A percentile compares a stretch with the other conserved stretches of the same genome.
Conservation (phyloP, 225 moss, liverwort and hornwort species). For the Climacium dendroides region DNA sequence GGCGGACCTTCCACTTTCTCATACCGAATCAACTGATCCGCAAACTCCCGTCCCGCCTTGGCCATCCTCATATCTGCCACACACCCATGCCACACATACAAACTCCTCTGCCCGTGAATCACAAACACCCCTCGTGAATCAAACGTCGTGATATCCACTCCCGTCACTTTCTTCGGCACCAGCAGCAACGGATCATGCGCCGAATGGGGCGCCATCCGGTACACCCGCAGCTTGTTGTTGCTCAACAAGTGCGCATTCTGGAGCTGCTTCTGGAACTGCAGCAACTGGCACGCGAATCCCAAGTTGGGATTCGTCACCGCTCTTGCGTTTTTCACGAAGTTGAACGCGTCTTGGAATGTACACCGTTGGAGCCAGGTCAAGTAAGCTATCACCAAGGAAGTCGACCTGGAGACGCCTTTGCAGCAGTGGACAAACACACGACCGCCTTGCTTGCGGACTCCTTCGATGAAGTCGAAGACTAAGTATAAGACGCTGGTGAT, state of each 20-base stretch:
- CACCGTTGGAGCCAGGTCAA: constrained; percentile 71
- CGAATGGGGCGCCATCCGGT: constrained; percentile 76
- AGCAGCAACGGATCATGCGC: constrained; percentile 68
- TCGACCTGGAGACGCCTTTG: constrained; percentile 81
- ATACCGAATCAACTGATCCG: constrained; percentile 62
- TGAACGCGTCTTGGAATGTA: constrained; percentile 78
- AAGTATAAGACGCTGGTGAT: constrained; percentile 67
- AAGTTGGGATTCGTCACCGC: constrained; percentile 79
- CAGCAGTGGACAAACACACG: constrained; percentile 83
- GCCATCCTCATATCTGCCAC: constrained; percentile 47
- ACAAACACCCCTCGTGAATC: constrained; percentile 79
- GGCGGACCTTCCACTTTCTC: constrained; percentile 52
- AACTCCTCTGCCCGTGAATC: constrained; percentile 54
- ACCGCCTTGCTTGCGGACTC: constrained; percentile 49
- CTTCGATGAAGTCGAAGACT: constrained; percentile 78
- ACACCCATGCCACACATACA: constrained; percentile 71
- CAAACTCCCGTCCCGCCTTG: constrained; percentile 53
- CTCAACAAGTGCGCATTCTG: constrained; percentile 29
- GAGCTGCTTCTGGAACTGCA: constrained; percentile 78
- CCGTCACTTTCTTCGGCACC: constrained; percentile 61
- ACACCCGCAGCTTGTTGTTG: constrained; percentile 58
- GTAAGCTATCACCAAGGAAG: constrained; percentile 83
- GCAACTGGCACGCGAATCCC: constrained; percentile 81
- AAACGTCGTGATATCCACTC: constrained; percentile 37
- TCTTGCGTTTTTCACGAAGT: constrained; percentile 60